Percentiles rank a stretch among this genome's conserved stretches.
Conservation (phyloP, 257 asterid species). For the Thymus quinquecostatus region DNA sequence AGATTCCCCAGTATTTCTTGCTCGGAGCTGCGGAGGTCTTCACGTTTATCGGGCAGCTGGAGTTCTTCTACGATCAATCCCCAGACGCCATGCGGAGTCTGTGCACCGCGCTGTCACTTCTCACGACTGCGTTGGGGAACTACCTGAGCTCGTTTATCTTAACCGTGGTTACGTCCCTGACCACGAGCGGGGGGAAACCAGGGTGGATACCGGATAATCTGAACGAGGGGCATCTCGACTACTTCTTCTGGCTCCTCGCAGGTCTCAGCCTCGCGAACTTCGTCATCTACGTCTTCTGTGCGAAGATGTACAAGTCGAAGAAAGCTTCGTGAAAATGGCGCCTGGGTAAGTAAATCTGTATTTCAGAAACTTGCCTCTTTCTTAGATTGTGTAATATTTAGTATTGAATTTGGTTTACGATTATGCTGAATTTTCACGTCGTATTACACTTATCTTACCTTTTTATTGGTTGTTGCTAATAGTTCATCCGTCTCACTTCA, state of each 20-base stretch:
- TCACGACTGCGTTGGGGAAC: constrained; percentile 70
- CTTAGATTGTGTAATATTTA: neutral
- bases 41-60: constrained; percentile 77
- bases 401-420: too few species aligned
- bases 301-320: constrained; percentile 72
- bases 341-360: neutral
- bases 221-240: constrained; percentile 81
- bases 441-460: too few species aligned
- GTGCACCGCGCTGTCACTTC: constrained; percentile 76
- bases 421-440: too few species aligned
- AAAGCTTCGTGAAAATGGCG: constrained; percentile 50
- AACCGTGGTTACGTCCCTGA: constrained; percentile 65
- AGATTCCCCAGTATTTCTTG: constrained; percentile 74
- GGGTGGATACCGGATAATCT: constrained; percentile 96
- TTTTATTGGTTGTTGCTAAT: too few species aligned
- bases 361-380: neutral
- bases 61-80: constrained; percentile 91
- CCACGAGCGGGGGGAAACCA: constrained; percentile 64
- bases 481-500: too few species aligned
- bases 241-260: constrained; percentile 86
- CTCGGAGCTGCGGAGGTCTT: constrained; percentile 86
- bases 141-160: constrained; percentile 78
- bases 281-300: constrained; percentile 65
- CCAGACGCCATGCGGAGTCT: constrained; percentile 97
- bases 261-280: constrained; percentile 72